A percentile compares a stretch with the other conserved stretches of the same genome.
Evolutionary conservation across 306 rosid species (phyloP).

Genomic region (Gillenia trifoliata): DNA sequence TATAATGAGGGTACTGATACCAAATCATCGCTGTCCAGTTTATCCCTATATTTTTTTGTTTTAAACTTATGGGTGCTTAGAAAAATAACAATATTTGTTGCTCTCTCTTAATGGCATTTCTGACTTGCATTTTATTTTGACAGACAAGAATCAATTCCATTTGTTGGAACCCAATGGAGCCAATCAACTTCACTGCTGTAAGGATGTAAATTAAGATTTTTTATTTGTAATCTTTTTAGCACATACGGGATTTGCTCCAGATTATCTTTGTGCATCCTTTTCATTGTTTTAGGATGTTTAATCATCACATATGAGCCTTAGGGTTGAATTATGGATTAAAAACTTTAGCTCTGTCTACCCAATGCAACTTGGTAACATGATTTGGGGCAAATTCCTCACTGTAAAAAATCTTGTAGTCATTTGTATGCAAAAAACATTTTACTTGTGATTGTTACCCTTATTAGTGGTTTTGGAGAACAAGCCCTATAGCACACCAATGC

Average conservation of each 20-base stretch:
- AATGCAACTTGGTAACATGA: neutral
- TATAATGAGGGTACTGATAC: slow-evolving; percentile 67
- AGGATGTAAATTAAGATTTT: slow-evolving; percentile 29
- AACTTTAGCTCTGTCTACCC: neutral
- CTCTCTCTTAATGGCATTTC: slow-evolving; percentile 8
- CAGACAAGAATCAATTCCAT: slow-evolving; percentile 88
- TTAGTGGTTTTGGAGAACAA: neutral
- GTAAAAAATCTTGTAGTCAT: neutral
- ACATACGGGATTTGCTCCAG: neutral
- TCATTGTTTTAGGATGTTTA: neutral
- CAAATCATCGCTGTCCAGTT: neutral
- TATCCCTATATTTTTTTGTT: neutral
- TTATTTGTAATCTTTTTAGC: neutral
- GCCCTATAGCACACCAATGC: neutral
- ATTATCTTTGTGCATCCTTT: neutral
- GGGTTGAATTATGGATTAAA: neutral
- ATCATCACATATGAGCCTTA: slow-evolving; percentile 1
- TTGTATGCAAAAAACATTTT: neutral
- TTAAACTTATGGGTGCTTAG: neutral
- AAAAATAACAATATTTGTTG: neutral
- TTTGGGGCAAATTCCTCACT: neutral
- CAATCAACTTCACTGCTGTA: slow-evolving; percentile 89
- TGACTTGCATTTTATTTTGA: slow-evolving; percentile 32
- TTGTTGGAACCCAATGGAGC: slow-evolving; percentile 97
- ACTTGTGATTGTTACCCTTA: neutral